Evolutionary conservation across 345 rosid species (phyloP), one percentile per base, ranked within the genome.

Genomic region (Fremontodendron californicum): DNA sequence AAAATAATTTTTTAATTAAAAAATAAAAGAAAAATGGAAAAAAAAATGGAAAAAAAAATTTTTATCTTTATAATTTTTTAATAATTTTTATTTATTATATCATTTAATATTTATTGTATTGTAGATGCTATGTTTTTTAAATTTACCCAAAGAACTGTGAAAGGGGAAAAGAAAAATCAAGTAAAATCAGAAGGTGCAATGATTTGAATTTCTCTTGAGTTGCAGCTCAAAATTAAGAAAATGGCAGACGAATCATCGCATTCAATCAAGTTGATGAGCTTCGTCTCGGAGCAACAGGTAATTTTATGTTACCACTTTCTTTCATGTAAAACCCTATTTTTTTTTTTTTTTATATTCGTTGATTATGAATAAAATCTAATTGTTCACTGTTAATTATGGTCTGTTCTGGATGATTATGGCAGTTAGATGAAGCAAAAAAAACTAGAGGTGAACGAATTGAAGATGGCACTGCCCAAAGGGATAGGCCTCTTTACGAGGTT

Each of bases 401-500:
- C 0, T 40, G 43, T 46, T 48, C 67, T 79, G 80, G 46, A 73
- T 52, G 65, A 46, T 33, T 49, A 8, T 75, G 61, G 35, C 88
- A 96, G 98, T 83, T 96, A 79, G 92, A 93, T 78, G 85, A 96
- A 88, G 81, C 94, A 54, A 93, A 93, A 93, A 91, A 84, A 81
- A 25, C 89, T 18, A 91, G 99, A 80, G 98, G 99, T n/a, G 96
- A 87, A 77, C 89, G 93, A 64, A 89, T 93, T 62, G 99, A 93
- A 63, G 99, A 93, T 79, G 99, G 99, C 77, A 93, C 98, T 51
- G 92, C 94, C 29, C 98, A 90, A 85, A 88, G 99, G 79, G 99
- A 93, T 65, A 86, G 97, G 46, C 90, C 99, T 55, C 89, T 96
- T n/a, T 91, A 54, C 75, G 97, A 95, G 94, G 98, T 93, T 79